Conservation (phyloP, 371 early-diverging fungal genomes). For the Syncephalis plumigaleata region DNA sequence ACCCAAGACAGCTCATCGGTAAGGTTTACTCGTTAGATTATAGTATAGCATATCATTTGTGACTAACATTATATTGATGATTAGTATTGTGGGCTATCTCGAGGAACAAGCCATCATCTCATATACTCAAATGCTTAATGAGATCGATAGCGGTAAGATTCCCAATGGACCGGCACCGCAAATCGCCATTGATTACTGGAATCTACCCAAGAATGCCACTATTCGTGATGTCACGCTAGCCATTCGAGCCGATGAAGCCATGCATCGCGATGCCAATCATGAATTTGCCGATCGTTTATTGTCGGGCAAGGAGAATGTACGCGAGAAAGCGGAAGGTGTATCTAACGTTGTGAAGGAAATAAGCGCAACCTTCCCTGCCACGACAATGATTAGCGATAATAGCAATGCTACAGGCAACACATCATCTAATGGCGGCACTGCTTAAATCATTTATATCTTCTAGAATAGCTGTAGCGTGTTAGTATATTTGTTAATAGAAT, state of each 20-base stretch:
- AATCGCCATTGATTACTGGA: constrained; percentile 87
- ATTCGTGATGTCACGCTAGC: constrained; percentile 37
- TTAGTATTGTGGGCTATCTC: constrained; percentile 35
- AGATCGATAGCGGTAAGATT: constrained; percentile 64
- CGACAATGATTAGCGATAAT: too few relatives aligned
- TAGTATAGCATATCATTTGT: too few relatives aligned
- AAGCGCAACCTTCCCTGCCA: too few relatives aligned
- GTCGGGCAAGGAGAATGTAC: constrained; percentile 1
- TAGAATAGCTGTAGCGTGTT: too few relatives aligned
- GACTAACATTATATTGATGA: neutral
- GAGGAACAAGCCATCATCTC: constrained; percentile 91
- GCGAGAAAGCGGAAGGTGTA: neutral
- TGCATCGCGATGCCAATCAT: constrained; percentile 93
- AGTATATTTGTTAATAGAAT: too few relatives aligned
- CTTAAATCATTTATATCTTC: too few relatives aligned
- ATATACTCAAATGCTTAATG: constrained; percentile 79
- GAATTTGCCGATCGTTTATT: constrained; percentile 48
- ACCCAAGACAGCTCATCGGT: constrained; percentile 74
- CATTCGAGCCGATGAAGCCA: constrained; percentile 75
- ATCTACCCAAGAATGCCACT: constrained; percentile 58
- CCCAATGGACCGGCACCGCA: constrained; percentile 45
- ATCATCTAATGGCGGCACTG: too few relatives aligned
- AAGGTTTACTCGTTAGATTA: constrained; percentile 21
- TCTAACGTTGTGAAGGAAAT: too few relatives aligned
- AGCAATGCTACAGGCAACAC: too few relatives aligned